phyloP scores from a whole-genome alignment of 2,329 filamentous ascomycete species.

The Fusarium cyanostomum region DNA sequence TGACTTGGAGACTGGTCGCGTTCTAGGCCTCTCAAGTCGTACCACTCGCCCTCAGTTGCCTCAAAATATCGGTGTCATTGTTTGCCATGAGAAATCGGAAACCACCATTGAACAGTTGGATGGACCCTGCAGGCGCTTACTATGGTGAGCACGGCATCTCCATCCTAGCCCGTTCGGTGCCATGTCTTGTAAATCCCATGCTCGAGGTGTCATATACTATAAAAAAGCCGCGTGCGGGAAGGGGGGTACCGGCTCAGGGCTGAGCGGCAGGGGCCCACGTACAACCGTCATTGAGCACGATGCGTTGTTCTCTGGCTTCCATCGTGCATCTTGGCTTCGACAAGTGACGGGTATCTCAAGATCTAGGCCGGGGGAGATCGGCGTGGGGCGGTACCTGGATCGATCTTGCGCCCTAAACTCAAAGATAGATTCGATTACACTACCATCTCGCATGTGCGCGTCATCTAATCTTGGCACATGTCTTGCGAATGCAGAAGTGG shows the following conservation, averaged over 20 bases:
- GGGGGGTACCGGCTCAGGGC: not conserved
- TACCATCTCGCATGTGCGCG: slow-evolving; percentile 35
- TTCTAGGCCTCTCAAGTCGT: not conserved
- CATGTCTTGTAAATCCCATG: slow-evolving; percentile 5
- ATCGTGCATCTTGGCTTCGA: not conserved
- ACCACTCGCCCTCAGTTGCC: not conserved
- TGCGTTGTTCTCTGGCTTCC: not conserved
- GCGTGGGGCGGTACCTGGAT: slow-evolving; percentile 33
- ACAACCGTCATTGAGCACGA: slow-evolving; percentile 4
- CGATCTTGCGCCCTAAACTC: slow-evolving; percentile 7
- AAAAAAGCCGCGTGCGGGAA: not conserved
- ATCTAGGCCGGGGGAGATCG: slow-evolving; percentile 6
- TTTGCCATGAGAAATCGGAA: not conserved
- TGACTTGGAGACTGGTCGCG: not conserved
- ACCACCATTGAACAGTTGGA: not conserved
- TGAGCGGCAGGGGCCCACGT: not conserved
- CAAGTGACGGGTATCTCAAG: slow-evolving; percentile 16
- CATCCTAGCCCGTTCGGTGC: slow-evolving; percentile 18
- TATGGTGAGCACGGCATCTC: slow-evolving; percentile 7
- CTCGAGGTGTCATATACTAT: slow-evolving; percentile 35
- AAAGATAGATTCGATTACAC: slow-evolving; percentile 27
- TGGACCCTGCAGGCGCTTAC: not conserved
- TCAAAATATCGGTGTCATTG: slow-evolving; percentile 28
- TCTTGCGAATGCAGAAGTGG: not conserved
- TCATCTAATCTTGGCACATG: slow-evolving; percentile 26